Percentiles rank a stretch among this genome's conserved stretches.
Evolutionary conservation across 2,329 filamentous ascomycete genomes (phyloP).

Genomic region (Grosmannia huntii): DNA sequence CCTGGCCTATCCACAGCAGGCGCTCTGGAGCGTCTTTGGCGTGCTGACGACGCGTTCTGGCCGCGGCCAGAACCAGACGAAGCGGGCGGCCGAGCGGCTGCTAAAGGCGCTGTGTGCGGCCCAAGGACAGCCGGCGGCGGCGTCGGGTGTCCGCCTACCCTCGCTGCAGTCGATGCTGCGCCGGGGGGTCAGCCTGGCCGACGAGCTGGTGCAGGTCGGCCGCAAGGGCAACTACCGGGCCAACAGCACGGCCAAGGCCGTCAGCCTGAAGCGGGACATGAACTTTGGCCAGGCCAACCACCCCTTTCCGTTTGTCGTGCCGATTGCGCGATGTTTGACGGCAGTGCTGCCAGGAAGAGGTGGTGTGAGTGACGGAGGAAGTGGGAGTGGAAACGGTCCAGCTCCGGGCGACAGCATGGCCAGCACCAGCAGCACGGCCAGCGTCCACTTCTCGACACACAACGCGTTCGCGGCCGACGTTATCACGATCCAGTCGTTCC

Average conservation of each 20-base stretch:
- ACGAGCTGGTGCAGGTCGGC: conserved; percentile 30
- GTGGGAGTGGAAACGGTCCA: too few species aligned
- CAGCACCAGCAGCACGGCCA: too few species aligned
- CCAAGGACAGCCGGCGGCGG: background rate
- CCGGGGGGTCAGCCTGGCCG: conserved; percentile 39
- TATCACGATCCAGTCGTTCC: conserved; percentile 67
- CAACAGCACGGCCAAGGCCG: conserved; percentile 52
- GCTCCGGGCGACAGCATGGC: background rate
- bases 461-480: conserved; percentile 79
- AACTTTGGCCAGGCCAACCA: conserved; percentile 75
- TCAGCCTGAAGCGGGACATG: conserved; percentile 66
- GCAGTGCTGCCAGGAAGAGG: conserved; percentile 53
- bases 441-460: conserved; percentile 48
- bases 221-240: conserved; percentile 68
- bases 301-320: conserved; percentile 77
- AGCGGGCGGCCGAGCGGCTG: conserved; percentile 50
- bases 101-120: conserved; percentile 18
- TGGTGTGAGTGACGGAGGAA: background rate
- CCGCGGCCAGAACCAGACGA: conserved; percentile 30
- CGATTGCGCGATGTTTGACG: conserved; percentile 72
- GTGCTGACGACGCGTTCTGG: conserved; percentile 50
- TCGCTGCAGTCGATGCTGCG: conserved; percentile 5
- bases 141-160: background rate
- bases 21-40: conserved; percentile 81
- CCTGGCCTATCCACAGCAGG: conserved; percentile 74